phyloP scores from a whole-genome alignment of 129 eudicot genomes.

The Logfia minima region DNA sequence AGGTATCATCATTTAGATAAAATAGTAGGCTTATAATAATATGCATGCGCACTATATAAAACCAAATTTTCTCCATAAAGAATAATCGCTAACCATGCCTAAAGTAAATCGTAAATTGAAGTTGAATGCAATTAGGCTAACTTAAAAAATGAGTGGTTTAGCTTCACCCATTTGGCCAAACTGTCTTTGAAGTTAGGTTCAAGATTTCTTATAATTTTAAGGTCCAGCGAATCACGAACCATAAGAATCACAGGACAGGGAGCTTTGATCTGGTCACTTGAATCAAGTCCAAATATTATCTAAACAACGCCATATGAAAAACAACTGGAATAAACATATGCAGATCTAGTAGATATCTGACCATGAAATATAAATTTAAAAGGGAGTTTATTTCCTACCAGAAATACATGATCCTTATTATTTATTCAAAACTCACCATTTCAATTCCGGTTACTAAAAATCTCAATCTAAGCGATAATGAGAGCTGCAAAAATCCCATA shows the following conservation, averaged over 20 bases:
- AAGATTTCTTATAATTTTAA: no score
- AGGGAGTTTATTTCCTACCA: constrained; percentile 30
- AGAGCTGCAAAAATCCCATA: constrained; percentile 29
- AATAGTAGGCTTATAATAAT: no score
- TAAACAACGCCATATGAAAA: not conserved
- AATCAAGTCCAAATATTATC: not conserved
- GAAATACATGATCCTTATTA: constrained; percentile 26
- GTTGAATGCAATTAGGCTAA: no score
- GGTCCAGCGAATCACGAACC: not conserved
- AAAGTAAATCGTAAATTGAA: no score
- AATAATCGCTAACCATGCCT: no score
- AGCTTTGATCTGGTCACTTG: not conserved
- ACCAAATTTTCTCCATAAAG: no score
- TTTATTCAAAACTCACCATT: constrained; percentile 23
- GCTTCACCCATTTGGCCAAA: no score
- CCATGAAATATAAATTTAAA: constrained; percentile 3
- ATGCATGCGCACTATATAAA: no score
- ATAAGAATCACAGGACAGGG: not conserved
- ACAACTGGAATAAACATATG: not conserved
- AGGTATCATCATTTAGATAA: no score
- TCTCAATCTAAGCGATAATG: constrained; percentile 1
- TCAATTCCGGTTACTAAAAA: constrained; percentile 13
- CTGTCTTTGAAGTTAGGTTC: no score
- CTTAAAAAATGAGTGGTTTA: no score
- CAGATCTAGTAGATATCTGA: not conserved